Base-by-base conservation (phyloP, 306 rosid genomes). In the Mimosa pudica region DNA sequence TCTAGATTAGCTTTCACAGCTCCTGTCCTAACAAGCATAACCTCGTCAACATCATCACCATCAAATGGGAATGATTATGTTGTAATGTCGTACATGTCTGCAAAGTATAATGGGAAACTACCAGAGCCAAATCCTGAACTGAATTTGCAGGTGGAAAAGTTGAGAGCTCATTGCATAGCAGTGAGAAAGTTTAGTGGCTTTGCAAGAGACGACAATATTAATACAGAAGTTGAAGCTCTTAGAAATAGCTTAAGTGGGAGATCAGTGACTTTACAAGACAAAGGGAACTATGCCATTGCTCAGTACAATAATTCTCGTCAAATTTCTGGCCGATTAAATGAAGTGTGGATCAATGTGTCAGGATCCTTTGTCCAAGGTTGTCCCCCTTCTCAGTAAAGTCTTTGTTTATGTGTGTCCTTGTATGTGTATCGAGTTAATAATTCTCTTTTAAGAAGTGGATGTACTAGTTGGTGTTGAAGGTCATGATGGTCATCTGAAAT, bases 181-280 rank as follows among this genome's bases (percentile, higher is more conserved):
- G 92, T 87, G 6, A 77, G 92, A 68, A 83, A 85, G 75, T 94
- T 94, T 70, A 8, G 85, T 67, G 96, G 97, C 61, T 90, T 89
- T 89, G 97, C 92, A 2, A 74, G 66, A 20, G 94, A 94, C 81
- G 94, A 84, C 63, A 82, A 85, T 71, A 73, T 85, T 68, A 45
- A 73, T 33, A 75, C 80, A 55, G 90, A 92, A 82, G 24, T 84
- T 44, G 90, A 86, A 79, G 80, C 89, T 77, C 92, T 92, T 38
- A 9, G 64, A 61, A 85, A 57, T 44, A 88, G 87, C 76, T 78
- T 94, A 6, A 71, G 8, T 70, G 75, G 69, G 38, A 83, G 63
- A 24, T 63, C 80, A 32, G 76, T 38, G 35, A 63, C 52, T 4
- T 41, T 75, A 71, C 86, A 74, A 70, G 88, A 83, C 8, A 79